Conservation (phyloP, 169 alveolate genomes). For the Cardiosporidium cionae region DNA sequence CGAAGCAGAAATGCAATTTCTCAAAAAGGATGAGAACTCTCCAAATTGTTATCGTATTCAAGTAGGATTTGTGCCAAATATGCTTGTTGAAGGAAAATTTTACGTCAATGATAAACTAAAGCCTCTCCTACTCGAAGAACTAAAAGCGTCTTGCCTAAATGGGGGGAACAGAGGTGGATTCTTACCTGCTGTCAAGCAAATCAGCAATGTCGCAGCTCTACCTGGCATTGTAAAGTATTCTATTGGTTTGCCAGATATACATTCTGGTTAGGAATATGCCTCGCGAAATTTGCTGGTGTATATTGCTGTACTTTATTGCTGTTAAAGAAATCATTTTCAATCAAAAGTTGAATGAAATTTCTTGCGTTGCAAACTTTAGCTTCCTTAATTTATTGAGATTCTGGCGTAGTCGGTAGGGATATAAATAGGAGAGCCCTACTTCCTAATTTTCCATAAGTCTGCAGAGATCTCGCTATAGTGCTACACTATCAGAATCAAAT, state of each 20-base stretch:
- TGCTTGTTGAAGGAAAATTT: constrained; percentile 65
- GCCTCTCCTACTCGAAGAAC: constrained; percentile 54
- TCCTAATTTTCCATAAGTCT: no score
- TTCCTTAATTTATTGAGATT: no score
- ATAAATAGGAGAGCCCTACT: no score
- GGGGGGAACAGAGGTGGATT: constrained; percentile 50
- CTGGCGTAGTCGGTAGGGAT: no score
- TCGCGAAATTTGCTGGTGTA: no score
- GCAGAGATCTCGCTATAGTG: no score
- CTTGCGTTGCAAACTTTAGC: no score
- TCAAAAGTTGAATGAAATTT: no score
- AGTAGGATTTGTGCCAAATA: constrained; percentile 67
- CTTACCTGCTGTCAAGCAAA: constrained; percentile 75
- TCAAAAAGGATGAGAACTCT: not conserved
- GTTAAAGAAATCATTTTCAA: no score
- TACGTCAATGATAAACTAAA: constrained; percentile 60
- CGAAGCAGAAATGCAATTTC: constrained; percentile 15
- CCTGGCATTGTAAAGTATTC: constrained; percentile 75
- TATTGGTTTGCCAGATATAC: constrained; percentile 73
- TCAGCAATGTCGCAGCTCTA: constrained; percentile 76
- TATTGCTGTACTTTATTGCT: no score
- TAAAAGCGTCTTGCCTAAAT: constrained; percentile 11
- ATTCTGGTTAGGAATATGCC: constrained; percentile 38
- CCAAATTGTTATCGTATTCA: constrained; percentile 4
- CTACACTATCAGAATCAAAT: no score